Percentiles rank a stretch among this genome's conserved stretches.
phyloP scores from a whole-genome alignment of 305 asterid species.

The Fraxinus albicans region DNA sequence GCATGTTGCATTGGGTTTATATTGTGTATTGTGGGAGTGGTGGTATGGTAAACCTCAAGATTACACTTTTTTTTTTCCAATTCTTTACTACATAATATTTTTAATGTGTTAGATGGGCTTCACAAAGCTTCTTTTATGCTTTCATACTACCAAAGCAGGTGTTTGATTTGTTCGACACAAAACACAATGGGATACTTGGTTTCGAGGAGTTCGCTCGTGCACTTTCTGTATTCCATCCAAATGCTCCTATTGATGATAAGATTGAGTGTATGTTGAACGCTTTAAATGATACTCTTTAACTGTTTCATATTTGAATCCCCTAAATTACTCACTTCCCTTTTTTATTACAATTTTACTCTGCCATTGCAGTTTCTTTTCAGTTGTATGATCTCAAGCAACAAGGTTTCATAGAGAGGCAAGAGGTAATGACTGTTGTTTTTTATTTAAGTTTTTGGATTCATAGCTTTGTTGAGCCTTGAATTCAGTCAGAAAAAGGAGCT shows the following conservation, averaged over 20 bases:
- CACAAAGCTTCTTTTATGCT: slow-evolving; percentile 12
- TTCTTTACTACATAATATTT: slow-evolving; percentile 2
- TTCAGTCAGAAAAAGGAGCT: slow-evolving; percentile 1
- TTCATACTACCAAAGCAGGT: slow-evolving; percentile 49
- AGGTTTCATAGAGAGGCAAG: slow-evolving; percentile 98
- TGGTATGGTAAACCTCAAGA: not conserved
- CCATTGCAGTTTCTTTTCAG: slow-evolving; percentile 87
- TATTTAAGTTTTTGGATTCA: slow-evolving; percentile 8
- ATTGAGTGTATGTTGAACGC: slow-evolving; percentile 65
- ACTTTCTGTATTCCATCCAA: slow-evolving; percentile 97
- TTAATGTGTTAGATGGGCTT: slow-evolving; percentile 14
- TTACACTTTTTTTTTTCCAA: not conserved
- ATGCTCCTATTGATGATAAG: slow-evolving; percentile 95
- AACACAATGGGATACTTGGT: slow-evolving; percentile 95
- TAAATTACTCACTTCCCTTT: not conserved
- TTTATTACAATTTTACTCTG: slow-evolving; percentile 16
- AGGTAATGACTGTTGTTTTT: slow-evolving; percentile 46
- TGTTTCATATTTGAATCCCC: slow-evolving; percentile 18
- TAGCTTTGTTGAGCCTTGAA: slow-evolving; percentile 8
- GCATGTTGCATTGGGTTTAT: not conserved
- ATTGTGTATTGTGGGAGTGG: not conserved
- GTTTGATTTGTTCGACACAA: slow-evolving; percentile 94
- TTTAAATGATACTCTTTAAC: slow-evolving; percentile 6
- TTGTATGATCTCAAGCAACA: slow-evolving; percentile 99
- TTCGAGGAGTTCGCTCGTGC: slow-evolving; percentile 99